Evolutionary conservation across 176 grass and related monocot species (phyloP), one percentile per base, ranked within the genome.

Genomic region (Musa troglodytarum): DNA sequence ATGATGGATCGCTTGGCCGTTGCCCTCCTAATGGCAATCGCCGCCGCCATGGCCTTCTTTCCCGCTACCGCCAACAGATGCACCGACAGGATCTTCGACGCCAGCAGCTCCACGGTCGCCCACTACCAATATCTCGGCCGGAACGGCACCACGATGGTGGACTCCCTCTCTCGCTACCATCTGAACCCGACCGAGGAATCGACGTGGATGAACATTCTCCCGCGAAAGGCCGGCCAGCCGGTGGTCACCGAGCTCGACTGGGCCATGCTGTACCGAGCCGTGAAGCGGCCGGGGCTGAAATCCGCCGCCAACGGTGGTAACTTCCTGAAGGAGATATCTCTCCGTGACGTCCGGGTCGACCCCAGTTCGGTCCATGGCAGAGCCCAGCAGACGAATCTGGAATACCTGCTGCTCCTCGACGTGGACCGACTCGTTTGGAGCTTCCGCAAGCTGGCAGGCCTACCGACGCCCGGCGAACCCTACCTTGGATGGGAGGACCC

Each of bases 361-460:
- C 77, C 86, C 43, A 79, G 89, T 69, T 71, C 63, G n/a, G 54
- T 74, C 52, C 89, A 89, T 68, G 92, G 83, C 69, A 75, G 50
- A 0, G 92, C 88, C 49, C 83, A 96, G 86, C 73, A 74, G 69
- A 96, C 92, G 7, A 96, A 91, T 74, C 82, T 91, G 15, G 92
- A 96, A 84, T 96, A 96, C 81, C 83, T 96, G 72, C 63, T 96
- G 13, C 72, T 96, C 2, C 83, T 96, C 7, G 88, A 96, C 76
- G 79, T 77, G 2, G 86, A 96, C 71, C 34, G 82, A 19, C 80
- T 96, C 28, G 92, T 92, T 0, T 96, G 92, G 88, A 96, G 79
- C 85, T 96, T 92, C 76, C 59, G 88, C 9, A 65, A 17, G 2
- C 86, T 87, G 77, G 83, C 92, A 8, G 82, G 84, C 7, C 65